Base-by-base conservation (phyloP, 2,329 filamentous ascomycete species). In the Fusarium virguliforme region DNA sequence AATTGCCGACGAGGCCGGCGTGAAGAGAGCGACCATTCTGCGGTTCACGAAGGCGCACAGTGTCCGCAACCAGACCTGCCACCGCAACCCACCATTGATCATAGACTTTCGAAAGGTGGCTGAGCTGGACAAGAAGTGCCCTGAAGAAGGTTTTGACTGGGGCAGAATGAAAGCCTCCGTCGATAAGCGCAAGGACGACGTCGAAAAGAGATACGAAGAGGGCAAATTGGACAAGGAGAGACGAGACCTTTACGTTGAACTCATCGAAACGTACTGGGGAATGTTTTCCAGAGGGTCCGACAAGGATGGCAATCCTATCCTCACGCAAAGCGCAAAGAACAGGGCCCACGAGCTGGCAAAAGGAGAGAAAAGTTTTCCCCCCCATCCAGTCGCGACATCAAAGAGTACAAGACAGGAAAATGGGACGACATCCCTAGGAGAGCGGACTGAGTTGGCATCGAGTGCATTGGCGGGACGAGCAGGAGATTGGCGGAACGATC, bases 111-210 rank as follows among this genome's bases (percentile, higher is more conserved):
- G 6, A n/a, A 51, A 51, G 37, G n/a, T n/a, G n/a, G n/a, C n/a
- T n/a, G 41, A 40, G 37, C n/a, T n/a, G n/a, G 37, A 40, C 18
- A 22, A 40, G 37, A 18, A 18, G 4, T 18, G 5, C 28, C 26
- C 48, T 10, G 30, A 54, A 26, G 34, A 37, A 22, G 32, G 9
- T 32, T 12, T 54, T 18, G 18, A 26, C 18, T 38, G 50, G 50
- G 50, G 13, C 22, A 56, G 35, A 24, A 56, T 56, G 15, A 56
- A 41, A 41, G 37, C 35, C 37, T n/a, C 24, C 37, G n/a, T 56
- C 3, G 53, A 56, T 15, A 24, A 40, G 53, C 34, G 12, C 53
- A 56, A 41, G 35, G 35, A 35, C 34, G 53, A 38, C 37, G 4
- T 56, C 37, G 34, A 56, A 38, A 30, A 12, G 37, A 18, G 26